Evolutionary conservation across 768 basidiomycete species (phyloP), one percentile per base, ranked within the genome.

Genomic region (Steccherinum ochraceum): DNA sequence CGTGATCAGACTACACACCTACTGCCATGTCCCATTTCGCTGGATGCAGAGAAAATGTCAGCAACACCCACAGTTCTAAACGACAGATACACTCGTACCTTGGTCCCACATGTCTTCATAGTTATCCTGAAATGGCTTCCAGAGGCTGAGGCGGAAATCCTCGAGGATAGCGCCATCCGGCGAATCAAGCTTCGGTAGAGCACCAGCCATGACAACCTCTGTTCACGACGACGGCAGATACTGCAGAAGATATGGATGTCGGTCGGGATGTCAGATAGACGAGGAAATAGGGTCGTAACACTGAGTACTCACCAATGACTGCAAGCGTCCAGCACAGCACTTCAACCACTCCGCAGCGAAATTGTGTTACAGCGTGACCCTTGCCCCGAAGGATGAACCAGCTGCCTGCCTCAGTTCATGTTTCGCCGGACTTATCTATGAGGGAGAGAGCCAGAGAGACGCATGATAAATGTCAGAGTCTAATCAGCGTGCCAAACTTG

Each of bases 31-130:
- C 52, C 61, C 61, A 64, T 27, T 48, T 46, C 13, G 47, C 56
- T 54, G 18, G n/a, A n/a, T n/a, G n/a, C 27, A 30, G 25, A 4
- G 45, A 13, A 25, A 10, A 27, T 40, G 35, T 39, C 35, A 39
- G 35, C 11, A 39, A 11, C 35, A 11, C 11, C 35, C 19, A 46
- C 20, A 26, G 50, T 49, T 5, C 21, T 52, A 58, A 20, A 18
- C 16, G 41, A 30, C 21, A 7, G 18, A 47, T 12, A 40, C 4
- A n/a, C 24, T 40, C 61, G n/a, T 16, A 64, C 63, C 55, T 54
- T 62, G 61, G 40, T 61, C 60, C 64, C 64, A 66, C 24, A 52
- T 58, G 52, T 62, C 60, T 45, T 63, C 64, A 52, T 66, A 66
- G 16, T 56, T 47, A 7, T 61, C 53, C 43, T 64, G 60, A 51